Percentiles rank a stretch among this genome's conserved stretches.
These are phyloP conservation scores for Firmiana major DNA, from an alignment of 345 rosid species.

Conservation along the genomic window DNA sequence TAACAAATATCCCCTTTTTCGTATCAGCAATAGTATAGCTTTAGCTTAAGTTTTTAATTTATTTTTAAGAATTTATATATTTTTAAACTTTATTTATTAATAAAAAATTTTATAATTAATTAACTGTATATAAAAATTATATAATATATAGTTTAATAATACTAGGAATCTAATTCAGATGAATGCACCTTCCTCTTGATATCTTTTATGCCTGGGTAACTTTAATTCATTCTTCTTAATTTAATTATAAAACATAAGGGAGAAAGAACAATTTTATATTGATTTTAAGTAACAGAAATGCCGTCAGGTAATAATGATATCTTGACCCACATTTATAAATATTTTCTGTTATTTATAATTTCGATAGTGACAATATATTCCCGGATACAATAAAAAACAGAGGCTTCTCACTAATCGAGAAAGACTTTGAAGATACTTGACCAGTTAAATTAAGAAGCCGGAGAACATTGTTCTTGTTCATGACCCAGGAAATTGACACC, in stretches of 20 bases:
- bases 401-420: neutral
- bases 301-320: neutral
- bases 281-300: neutral
- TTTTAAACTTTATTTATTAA: too few relatives aligned
- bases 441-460: neutral
- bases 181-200: neutral
- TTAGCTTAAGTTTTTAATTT: too few relatives aligned
- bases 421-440: constrained; percentile 2
- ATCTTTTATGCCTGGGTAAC: neutral
- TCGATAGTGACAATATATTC: neutral
- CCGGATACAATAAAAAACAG: neutral
- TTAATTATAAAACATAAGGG: neutral
- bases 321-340: neutral
- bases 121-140: too few relatives aligned
- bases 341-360: neutral
- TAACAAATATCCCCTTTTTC: neutral
- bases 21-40: neutral
- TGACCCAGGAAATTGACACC: neutral
- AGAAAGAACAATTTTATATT: neutral
- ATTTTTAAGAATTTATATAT: too few relatives aligned
- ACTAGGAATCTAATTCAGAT: neutral
- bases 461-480: neutral
- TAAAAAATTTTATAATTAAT: too few relatives aligned
- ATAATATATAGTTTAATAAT: too few relatives aligned
- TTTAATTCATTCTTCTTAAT: too few relatives aligned